phyloP scores from a whole-genome alignment of 768 basidiomycete genomes.

The Lactarius hatsudake region DNA sequence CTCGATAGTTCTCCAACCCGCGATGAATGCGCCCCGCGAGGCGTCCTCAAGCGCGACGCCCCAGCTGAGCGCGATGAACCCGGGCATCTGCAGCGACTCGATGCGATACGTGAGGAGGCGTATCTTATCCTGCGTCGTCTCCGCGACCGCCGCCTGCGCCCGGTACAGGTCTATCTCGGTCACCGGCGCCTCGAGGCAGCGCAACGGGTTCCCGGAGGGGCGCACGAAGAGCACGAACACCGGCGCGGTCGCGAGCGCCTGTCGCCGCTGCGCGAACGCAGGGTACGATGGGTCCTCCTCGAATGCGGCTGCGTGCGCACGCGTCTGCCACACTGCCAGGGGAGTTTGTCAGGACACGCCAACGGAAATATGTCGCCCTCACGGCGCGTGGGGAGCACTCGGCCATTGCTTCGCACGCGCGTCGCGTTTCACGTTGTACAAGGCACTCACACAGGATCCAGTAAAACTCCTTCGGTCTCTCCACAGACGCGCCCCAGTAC shows the following conservation, averaged over 20 bases:
- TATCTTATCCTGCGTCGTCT: conserved; percentile 2
- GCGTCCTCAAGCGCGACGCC: background rate
- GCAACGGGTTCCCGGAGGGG: background rate
- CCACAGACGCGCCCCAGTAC: conserved; percentile 11
- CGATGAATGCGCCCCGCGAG: background rate
- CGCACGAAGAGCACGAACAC: background rate
- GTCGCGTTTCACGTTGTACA: background rate
- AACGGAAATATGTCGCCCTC: no score
- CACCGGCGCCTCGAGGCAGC: conserved; percentile 4
- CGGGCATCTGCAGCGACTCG: conserved; percentile 9
- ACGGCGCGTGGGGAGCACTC: no score
- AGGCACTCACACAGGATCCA: conserved; percentile 13
- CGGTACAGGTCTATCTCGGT: conserved; percentile 11
- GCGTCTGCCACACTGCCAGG: conserved; percentile 11
- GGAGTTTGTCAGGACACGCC: no score
- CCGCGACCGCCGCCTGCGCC: background rate
- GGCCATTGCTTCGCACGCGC: no score
- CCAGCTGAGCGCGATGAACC: conserved; percentile 17
- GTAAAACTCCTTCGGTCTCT: background rate
- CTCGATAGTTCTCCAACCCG: conserved; percentile 15
- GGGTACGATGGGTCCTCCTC: conserved; percentile 5
- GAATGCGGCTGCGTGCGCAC: conserved; percentile 3
- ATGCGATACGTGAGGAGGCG: conserved; percentile 2
- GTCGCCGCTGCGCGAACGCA: background rate
- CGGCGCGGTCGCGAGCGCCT: background rate